Percentiles rank a stretch among this genome's conserved stretches.
These are phyloP conservation scores for Pestalotiopsis sp. DNA, from an alignment of 2,329 filamentous ascomycete genomes.

Conservation along the genomic window DNA sequence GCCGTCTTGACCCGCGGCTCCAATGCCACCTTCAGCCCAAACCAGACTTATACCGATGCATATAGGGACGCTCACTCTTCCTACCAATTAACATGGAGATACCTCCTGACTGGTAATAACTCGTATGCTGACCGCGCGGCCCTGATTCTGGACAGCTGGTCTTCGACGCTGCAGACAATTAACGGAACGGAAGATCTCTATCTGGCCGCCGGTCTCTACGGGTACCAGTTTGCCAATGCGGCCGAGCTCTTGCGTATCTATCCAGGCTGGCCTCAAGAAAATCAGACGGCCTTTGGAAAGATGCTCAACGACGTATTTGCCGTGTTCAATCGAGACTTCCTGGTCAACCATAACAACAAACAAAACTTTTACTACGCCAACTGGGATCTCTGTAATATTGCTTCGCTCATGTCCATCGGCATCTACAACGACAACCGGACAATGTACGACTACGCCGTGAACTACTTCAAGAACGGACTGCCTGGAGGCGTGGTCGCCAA, in stretches of 20 bases:
- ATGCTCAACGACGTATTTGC: conserved; percentile 40
- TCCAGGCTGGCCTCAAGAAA: conserved; percentile 26
- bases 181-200: conserved; percentile 36
- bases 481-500: conserved; percentile 38
- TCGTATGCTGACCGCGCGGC: conserved; percentile 38
- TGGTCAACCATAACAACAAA: conserved; percentile 36
- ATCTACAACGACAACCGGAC: conserved; percentile 43
- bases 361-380: conserved; percentile 39
- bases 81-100: conserved; percentile 40
- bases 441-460: conserved; percentile 37
- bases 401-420: conserved; percentile 40
- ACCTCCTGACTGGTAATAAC: conserved; percentile 38
- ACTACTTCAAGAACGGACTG: conserved; percentile 40
- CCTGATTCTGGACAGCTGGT: conserved; percentile 40
- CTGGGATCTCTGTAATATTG: conserved; percentile 47
- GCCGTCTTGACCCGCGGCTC: conserved; percentile 37
- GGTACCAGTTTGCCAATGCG: conserved; percentile 47
- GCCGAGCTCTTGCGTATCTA: conserved; percentile 42
- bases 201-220: conserved; percentile 44
- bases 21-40: conserved; percentile 27
- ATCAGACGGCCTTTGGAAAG: conserved; percentile 22
- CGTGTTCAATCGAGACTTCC: conserved; percentile 37
- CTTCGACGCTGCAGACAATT: conserved; percentile 32
- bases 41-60: conserved; percentile 27
- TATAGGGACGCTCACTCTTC: conserved; percentile 37